Conservation (phyloP, 2,329 filamentous ascomycete genomes). For the Stemphylium lycopersici region DNA sequence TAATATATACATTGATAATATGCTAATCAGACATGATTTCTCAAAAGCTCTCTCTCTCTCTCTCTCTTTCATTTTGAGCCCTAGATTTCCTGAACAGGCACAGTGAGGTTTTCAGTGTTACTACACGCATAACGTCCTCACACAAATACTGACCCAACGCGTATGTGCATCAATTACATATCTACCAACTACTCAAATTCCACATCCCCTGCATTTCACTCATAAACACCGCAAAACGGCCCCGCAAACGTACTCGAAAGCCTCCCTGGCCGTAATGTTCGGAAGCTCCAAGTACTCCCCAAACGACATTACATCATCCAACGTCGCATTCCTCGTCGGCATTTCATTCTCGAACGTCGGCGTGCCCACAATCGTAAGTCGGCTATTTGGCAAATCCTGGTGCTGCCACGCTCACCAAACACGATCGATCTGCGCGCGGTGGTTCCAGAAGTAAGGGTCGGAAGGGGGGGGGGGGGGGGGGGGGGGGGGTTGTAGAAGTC, state of each 20-base stretch:
- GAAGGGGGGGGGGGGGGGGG: conserved; percentile 53
- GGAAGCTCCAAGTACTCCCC: conserved; percentile 42
- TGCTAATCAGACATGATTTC: no score
- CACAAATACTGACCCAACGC: no score
- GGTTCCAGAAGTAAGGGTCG: conserved; percentile 56
- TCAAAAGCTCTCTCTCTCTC: no score
- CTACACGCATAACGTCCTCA: no score
- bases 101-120: no score
- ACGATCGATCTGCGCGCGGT: conserved; percentile 57
- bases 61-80: no score
- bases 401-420: conserved; percentile 60
- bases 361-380: conserved; percentile 51
- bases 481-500: conserved; percentile 55
- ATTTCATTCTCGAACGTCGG: conserved; percentile 53
- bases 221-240: conserved; percentile 55
- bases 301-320: conserved; percentile 52
- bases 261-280: conserved; percentile 40
- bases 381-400: conserved; percentile 46
- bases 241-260: conserved; percentile 52
- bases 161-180: no score
- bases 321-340: conserved; percentile 52
- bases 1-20: no score
- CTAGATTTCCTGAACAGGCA: no score
- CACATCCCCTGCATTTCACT: background rate
- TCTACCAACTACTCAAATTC: no score